Base-by-base conservation (phyloP, 495 filamentous ascomycete genomes). In the Penicillium samsonianum region DNA sequence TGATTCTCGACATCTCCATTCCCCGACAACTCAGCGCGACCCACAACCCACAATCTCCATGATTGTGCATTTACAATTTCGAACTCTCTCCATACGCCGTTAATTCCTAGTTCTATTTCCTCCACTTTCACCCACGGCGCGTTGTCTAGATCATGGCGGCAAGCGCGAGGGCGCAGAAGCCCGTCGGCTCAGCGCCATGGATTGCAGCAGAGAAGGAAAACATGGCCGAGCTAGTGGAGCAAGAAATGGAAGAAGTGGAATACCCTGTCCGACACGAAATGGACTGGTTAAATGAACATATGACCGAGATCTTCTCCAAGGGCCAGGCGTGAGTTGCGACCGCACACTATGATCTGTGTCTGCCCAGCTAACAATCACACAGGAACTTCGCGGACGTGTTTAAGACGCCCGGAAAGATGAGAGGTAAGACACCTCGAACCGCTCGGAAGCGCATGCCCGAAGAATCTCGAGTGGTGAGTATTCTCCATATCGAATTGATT, bases 231-330 rank as follows among this genome's bases (percentile, higher is more conserved):
- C 76, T 89, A 40, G 73, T 86, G 35, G 77, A 80, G 5, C 82
- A 89, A 64, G 94, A 98, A 69, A 78, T 89, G 48, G 92, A 96
- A 59, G 91, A 96, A 70, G 91, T 96, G 66, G 83, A 89, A 49
- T 98, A 89, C 73, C 87, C 90, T 0, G 91, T 88, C 58, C 85
- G 88, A 41, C 92, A 96, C 74, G 92, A 98, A 65, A 76, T 96
- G 67, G 92, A 94, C 63, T 97, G 92, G 91, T 74, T 97, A 63
- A 96, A 96, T 65, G 92, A 97, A 73, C 92, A 97, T 72, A 96
- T 97, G 92, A 84, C 85, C 28, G 90, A 96, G 61, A 90, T 97
- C 56, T 96, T 98, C 68, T 89, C 84, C 61, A 85, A 87, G 61
- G 89, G 90, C 69, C 86, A 93, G 72, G 80, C 91, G 90, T 92